These are phyloP conservation scores for Tetrapisispora fleetii DNA, from an alignment of 805 yeast genomes.

Conservation along the genomic window DNA sequence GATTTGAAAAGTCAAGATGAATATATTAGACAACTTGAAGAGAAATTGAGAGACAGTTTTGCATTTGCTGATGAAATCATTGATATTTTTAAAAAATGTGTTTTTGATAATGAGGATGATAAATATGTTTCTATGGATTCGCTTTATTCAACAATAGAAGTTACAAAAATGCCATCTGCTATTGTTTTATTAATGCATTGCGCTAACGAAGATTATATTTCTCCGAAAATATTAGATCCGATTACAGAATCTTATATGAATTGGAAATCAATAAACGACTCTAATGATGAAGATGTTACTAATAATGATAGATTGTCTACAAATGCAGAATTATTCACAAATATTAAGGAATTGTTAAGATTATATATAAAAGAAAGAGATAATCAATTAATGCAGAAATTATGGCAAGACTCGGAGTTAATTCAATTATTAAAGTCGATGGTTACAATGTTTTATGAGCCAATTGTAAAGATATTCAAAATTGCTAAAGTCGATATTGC, in stretches of 20 bases:
- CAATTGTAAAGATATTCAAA: conserved; percentile 58
- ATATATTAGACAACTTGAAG: conserved; percentile 39
- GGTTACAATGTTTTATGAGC: conserved; percentile 63
- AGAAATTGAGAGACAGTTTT: conserved; percentile 22
- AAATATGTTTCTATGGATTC: conserved; percentile 3
- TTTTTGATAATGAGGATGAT: conserved; percentile 18
- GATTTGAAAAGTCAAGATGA: conserved; percentile 57
- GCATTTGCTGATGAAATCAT: conserved; percentile 19
- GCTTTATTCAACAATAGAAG: conserved; percentile 26
- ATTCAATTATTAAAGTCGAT: conserved; percentile 66
- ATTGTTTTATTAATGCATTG: conserved; percentile 19
- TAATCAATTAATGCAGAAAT: conserved; percentile 58
- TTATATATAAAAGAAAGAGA: conserved; percentile 61
- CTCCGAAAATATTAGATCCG: conserved; percentile 18
- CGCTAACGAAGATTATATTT: conserved; percentile 11
- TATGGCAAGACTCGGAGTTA: conserved; percentile 81
- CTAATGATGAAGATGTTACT: conserved; percentile 1
- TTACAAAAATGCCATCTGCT: conserved; percentile 21
- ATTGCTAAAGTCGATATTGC: conserved; percentile 58
- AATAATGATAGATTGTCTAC: conserved; percentile 2
- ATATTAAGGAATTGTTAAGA: conserved; percentile 52
- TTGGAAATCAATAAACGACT: conserved; percentile 17
- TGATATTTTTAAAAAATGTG: conserved; percentile 23
- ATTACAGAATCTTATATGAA: conserved; percentile 22
- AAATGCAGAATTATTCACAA: conserved; percentile 39